A percentile compares a stretch with the other conserved stretches of the same genome.
phyloP scores from a whole-genome alignment of 1,139 yeast species.

The Pichia sp. region DNA sequence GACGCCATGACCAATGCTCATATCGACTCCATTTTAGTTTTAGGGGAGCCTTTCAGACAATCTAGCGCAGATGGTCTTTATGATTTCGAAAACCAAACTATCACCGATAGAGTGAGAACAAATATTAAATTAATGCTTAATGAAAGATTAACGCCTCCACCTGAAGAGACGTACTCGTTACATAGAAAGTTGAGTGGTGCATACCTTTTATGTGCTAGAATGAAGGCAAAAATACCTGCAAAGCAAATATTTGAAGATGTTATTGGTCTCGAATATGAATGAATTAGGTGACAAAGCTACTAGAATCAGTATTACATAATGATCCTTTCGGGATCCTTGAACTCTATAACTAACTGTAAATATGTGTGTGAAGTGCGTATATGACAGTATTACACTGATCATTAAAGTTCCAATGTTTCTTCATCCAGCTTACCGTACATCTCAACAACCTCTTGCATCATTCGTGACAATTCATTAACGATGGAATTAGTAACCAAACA shows the following conservation, averaged over 20 bases:
- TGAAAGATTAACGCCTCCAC: conserved; percentile 94
- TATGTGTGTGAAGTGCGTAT: neutral
- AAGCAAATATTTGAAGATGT: conserved; percentile 69
- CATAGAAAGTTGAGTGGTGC: conserved; percentile 96
- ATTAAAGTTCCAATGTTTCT: conserved; percentile 22
- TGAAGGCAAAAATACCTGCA: conserved; percentile 80
- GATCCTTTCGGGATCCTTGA: neutral
- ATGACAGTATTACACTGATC: neutral
- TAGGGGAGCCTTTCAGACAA: conserved; percentile 88
- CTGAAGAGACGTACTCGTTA: conserved; percentile 93
- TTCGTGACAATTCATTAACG: conserved; percentile 54
- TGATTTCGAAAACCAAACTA: conserved; percentile 78
- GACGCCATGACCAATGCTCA: conserved; percentile 87
- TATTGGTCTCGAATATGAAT: conserved; percentile 38
- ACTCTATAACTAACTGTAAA: neutral
- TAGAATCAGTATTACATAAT: too few species aligned
- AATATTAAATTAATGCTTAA: conserved; percentile 84
- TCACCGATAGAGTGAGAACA: conserved; percentile 83
- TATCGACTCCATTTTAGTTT: conserved; percentile 79
- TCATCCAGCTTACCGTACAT: conserved; percentile 45
- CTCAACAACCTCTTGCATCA: conserved; percentile 47
- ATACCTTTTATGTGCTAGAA: conserved; percentile 78
- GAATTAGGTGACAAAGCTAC: conserved; percentile 7
- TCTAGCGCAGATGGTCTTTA: conserved; percentile 45
- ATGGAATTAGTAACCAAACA: conserved; percentile 64